phyloP scores from a whole-genome alignment of 2,329 filamentous ascomycete genomes.

The Nakataea oryzae region DNA sequence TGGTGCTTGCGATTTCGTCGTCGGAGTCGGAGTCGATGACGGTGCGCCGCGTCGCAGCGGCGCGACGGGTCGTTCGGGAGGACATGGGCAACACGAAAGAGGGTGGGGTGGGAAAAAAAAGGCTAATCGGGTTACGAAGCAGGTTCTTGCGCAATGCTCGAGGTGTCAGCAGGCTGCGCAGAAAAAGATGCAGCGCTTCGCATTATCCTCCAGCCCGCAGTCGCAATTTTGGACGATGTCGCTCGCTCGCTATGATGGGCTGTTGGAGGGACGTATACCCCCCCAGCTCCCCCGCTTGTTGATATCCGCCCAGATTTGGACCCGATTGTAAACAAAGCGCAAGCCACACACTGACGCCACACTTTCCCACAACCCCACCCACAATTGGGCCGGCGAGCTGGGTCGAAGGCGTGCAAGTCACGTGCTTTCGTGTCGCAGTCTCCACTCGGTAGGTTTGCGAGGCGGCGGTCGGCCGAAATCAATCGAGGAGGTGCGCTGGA shows the following conservation, averaged over 20 bases:
- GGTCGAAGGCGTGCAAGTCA: neutral
- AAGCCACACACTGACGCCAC: neutral
- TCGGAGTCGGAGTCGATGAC: slow-evolving; percentile 65
- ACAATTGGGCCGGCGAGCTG: neutral
- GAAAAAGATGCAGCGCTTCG: neutral
- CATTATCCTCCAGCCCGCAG: slow-evolving; percentile 1
- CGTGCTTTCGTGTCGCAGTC: slow-evolving; percentile 6
- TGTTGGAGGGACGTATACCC: neutral
- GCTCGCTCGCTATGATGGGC: neutral
- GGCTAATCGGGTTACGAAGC: neutral
- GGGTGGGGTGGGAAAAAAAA: too few relatives aligned
- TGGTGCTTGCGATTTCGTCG: slow-evolving; percentile 52
- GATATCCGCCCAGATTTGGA: slow-evolving; percentile 10
- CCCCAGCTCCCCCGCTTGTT: slow-evolving; percentile 14
- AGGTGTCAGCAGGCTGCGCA: neutral
- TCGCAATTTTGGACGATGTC: neutral
- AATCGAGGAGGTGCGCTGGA: neutral
- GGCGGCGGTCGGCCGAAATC: neutral
- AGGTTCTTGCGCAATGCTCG: neutral
- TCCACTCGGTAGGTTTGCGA: neutral
- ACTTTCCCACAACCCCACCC: neutral
- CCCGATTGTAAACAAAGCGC: slow-evolving; percentile 12
- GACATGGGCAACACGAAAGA: slow-evolving; percentile 20
- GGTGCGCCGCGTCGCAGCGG: slow-evolving; percentile 50
- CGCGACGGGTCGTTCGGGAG: slow-evolving; percentile 32